Base-by-base conservation (phyloP, 225 moss, liverwort and hornwort species). In the Physcomitrium patens region DNA sequence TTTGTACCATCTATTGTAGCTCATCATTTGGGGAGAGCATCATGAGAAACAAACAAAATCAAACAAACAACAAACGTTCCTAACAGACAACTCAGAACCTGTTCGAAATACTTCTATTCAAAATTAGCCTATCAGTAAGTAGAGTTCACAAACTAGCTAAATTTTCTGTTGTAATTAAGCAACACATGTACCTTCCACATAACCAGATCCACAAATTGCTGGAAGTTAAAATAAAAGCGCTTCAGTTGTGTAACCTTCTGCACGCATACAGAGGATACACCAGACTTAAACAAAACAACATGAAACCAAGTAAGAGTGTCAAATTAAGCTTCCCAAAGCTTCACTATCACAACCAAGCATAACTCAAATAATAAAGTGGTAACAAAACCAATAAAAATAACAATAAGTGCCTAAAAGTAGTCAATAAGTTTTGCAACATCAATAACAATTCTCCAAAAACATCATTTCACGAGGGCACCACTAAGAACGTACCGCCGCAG, bases 151-250 rank as follows among this genome's bases (percentile, higher is more conserved):
- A 27, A 63, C 63, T 18, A 41, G 66, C 45, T 11, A 59, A 65
- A 52, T 20, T 7, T 44, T 65, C 17, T 60, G 41, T 60, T 9
- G 27, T 49, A 15, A 50, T 72, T 31, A 72, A 23, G 18, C 26
- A 17, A 71, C 22, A 22, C 12, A 68, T 42, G 58, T 79, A 96
- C 94, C 96, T 96, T 96, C 94, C 87, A 94, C 89, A 94, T 96
- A 2, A 96, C 94, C 78, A 94, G 66, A 78, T 96, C 89, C 58
- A 81, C 83, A 20, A 92, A 94, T 2, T 94, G 82, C 82, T 96
- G 94, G 60, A 94, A 96, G 60, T 87, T 82, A 71, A 89, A 96
- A 56, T 96, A 94, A 84, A 92, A 96, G 70, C 92, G 79, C 81
- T 94, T 91, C 60, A 82, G 69, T 63, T 58, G 89, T 57, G 91